Conservation (phyloP, 75 land plant genomes). For the Cryptomeria japonica region DNA sequence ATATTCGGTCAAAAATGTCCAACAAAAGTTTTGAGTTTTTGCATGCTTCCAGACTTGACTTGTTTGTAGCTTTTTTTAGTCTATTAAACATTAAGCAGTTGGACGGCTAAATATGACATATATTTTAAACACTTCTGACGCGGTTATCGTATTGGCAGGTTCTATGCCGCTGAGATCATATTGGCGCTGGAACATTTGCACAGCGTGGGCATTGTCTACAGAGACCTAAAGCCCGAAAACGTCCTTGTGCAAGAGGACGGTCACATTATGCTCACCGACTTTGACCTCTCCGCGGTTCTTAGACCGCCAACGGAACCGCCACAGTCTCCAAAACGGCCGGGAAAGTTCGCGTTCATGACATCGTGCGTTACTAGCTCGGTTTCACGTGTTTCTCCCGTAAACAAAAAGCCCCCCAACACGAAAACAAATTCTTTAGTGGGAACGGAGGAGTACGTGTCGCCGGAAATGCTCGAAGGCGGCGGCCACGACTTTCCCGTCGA, state of each 20-base stretch:
- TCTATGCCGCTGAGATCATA: conserved; percentile 78
- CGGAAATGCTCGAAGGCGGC: conserved; percentile 24
- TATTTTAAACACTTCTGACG: not conserved
- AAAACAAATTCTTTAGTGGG: conserved; percentile 28
- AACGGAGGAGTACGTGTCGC: conserved; percentile 37
- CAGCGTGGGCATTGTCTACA: conserved; percentile 53
- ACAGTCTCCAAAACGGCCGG: not conserved
- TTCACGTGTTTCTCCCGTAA: conserved; percentile 12
- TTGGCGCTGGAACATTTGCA: conserved; percentile 67
- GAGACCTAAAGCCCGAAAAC: conserved; percentile 90
- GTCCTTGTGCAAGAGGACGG: conserved; percentile 68
- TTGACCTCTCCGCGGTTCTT: conserved; percentile 69
- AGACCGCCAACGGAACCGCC: not conserved
- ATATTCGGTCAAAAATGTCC: too few species aligned
- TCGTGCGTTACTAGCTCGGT: conserved; percentile 18
- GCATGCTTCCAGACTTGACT: too few species aligned
- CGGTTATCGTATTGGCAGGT: conserved; percentile 23
- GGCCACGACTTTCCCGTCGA: conserved; percentile 44
- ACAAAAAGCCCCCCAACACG: not conserved
- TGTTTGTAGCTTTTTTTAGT: too few species aligned
- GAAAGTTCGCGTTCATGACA: conserved; percentile 4
- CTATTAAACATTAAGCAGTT: too few species aligned
- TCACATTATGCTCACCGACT: conserved; percentile 78
- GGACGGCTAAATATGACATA: too few species aligned
- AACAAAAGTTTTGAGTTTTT: too few species aligned